Percentiles rank a stretch among this genome's conserved stretches.
These are phyloP conservation scores for Exserohilum rostratum DNA, from an alignment of 2,329 filamentous ascomycete genomes.

Conservation along the genomic window DNA sequence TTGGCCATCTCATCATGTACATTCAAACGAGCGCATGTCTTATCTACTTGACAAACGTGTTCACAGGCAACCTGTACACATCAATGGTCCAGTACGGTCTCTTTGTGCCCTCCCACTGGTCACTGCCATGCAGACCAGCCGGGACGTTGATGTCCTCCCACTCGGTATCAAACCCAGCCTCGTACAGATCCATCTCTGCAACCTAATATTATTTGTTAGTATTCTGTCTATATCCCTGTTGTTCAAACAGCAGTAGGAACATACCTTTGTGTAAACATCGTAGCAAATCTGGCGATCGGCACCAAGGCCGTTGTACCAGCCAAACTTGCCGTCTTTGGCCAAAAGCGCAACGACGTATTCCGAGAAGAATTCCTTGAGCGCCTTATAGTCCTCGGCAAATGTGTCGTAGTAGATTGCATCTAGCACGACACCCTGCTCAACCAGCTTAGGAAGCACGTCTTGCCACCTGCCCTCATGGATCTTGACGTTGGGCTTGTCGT, in stretches of 20 bases:
- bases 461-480: slow-evolving; percentile 82
- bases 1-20: too few relatives aligned
- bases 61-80: slow-evolving; percentile 43
- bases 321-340: slow-evolving; percentile 42
- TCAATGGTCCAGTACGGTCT: slow-evolving; percentile 49
- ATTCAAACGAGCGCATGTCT: too few relatives aligned
- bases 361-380: slow-evolving; percentile 47
- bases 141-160: slow-evolving; percentile 48
- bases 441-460: slow-evolving; percentile 72
- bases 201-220: slow-evolving; percentile 26
- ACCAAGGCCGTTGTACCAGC: slow-evolving; percentile 48
- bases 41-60: slow-evolving; percentile 42
- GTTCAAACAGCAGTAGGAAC: not conserved
- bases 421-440: slow-evolving; percentile 72
- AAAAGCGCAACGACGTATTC: slow-evolving; percentile 46
- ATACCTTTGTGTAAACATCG: slow-evolving; percentile 48
- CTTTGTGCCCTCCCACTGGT: slow-evolving; percentile 45
- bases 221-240: not conserved
- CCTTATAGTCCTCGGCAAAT: slow-evolving; percentile 47
- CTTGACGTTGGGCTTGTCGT: slow-evolving; percentile 62
- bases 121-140: slow-evolving; percentile 39
- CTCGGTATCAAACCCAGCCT: slow-evolving; percentile 45
- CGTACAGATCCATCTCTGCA: slow-evolving; percentile 45
- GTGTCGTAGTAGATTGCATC: slow-evolving; percentile 66
- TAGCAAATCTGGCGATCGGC: slow-evolving; percentile 50